Base-by-base conservation (phyloP, 345 rosid species). In the Ceriops zippeliana region DNA sequence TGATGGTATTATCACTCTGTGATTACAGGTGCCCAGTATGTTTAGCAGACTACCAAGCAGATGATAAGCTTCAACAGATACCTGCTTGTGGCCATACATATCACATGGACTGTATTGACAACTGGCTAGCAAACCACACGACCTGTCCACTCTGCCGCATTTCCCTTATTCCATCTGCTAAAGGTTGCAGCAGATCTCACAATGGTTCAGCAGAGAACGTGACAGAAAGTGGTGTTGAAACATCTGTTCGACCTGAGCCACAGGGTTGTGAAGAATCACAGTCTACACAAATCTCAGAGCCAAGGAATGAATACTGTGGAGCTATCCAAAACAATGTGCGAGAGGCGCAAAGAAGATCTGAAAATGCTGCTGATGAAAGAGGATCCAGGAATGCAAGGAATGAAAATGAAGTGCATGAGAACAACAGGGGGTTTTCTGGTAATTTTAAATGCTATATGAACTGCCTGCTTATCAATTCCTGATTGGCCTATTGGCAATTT, bases 101-200 rank as follows among this genome's bases (percentile, higher is more conserved):
- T 80, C 98, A 92, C 79, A 86, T 87, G 96, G 93, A 89, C 58
- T 92, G 96, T 78, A 92, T 92, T 42, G 98, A 92, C 64, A 84
- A 81, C 72, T 92, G 98, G 98, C 96, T 92, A 46, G 71, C 85
- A 32, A 86, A 81, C 63, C 95, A 90, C 65, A 81, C 81, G n/a
- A 92, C 96, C 27, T 92, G 98, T 72, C 98, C 98, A 47, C 92
- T 92, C 68, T 92, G 96, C 70, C 92, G 98, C 52, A 84, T 86
- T 60, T 76, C 98, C 7, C 92, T 92, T 35, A 75, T 88, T 60
- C 75, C 84, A 62, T 52, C 88, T 52, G 26, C 84, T 75, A 84
- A 72, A 62, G 65, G 66, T 26, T 15, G 70, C 1, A 70, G 32
- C 53, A 80, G 80, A 64, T 49, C 74, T 24, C 76, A 73, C 67